phyloP scores from a whole-genome alignment of 345 rosid species.

The Arabis hirsuta region DNA sequence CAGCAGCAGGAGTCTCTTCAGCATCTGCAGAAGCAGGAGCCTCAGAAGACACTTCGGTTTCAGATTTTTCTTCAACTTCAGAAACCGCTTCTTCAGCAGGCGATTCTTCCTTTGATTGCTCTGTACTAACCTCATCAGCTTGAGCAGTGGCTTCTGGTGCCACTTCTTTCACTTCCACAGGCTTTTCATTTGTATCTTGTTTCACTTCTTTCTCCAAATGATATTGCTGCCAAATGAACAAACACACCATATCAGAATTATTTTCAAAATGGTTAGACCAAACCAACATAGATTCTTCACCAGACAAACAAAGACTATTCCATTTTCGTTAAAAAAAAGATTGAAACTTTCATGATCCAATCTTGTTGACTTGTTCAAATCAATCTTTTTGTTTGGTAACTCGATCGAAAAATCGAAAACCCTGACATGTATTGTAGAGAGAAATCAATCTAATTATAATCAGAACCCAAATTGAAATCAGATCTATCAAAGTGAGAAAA shows the following conservation, averaged over 20 bases:
- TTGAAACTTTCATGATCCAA: neutral
- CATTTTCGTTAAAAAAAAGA: too few relatives aligned
- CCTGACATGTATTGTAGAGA: neutral
- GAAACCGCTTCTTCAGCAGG: slow-evolving; percentile 44
- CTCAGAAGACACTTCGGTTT: slow-evolving; percentile 50
- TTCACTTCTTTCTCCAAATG: slow-evolving; percentile 69
- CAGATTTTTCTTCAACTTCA: slow-evolving; percentile 41
- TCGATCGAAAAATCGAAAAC: neutral
- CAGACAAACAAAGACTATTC: neutral
- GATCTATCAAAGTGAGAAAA: slow-evolving; percentile 23
- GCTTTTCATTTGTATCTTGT: slow-evolving; percentile 48
- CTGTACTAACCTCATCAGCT: slow-evolving; percentile 51
- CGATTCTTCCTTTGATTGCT: slow-evolving; percentile 54
- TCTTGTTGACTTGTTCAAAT: slow-evolving; percentile 31
- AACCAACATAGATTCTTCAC: neutral
- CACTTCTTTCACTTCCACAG: slow-evolving; percentile 59
- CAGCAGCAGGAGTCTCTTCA: slow-evolving; percentile 46
- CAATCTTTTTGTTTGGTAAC: slow-evolving; percentile 16
- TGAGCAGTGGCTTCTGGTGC: slow-evolving; percentile 50
- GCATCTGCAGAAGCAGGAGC: slow-evolving; percentile 44
- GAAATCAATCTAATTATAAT: neutral
- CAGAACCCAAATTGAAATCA: slow-evolving; percentile 26
- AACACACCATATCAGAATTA: neutral
- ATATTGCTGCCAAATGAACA: slow-evolving; percentile 62
- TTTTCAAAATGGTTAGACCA: neutral